A percentile compares a stretch with the other conserved stretches of the same genome.
These are phyloP conservation scores for Trichoderma sp. DNA, from an alignment of 2,329 filamentous ascomycete genomes.

Conservation along the genomic window DNA sequence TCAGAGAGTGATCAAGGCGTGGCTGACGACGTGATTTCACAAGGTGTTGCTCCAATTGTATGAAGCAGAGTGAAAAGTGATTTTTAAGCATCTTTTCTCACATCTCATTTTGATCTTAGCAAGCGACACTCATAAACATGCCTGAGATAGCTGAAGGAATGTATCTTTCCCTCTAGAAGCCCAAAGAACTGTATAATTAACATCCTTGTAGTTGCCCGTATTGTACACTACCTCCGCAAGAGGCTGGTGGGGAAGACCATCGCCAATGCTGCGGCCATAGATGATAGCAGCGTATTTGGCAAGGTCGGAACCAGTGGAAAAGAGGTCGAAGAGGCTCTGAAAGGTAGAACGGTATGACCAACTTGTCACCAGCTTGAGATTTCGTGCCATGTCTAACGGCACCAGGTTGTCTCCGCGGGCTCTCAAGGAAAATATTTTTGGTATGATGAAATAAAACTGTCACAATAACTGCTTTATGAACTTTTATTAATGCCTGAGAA, in stretches of 20 bases:
- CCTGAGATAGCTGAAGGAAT: slow-evolving; percentile 62
- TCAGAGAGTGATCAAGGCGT: neutral
- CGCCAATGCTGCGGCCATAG: slow-evolving; percentile 63
- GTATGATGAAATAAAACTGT: slow-evolving; percentile 34
- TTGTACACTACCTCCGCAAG: slow-evolving; percentile 80
- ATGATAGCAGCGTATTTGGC: slow-evolving; percentile 84
- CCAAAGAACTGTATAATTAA: neutral
- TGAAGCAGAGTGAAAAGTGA: neutral
- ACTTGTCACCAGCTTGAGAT: neutral
- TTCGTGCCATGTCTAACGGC: neutral
- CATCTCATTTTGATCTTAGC: neutral
- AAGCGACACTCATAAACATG: slow-evolving; percentile 40
- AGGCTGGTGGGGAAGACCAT: slow-evolving; percentile 84
- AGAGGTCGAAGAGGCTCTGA: slow-evolving; percentile 70
- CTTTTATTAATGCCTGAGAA: neutral
- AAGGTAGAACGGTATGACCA: slow-evolving; percentile 60
- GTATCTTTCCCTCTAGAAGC: neutral
- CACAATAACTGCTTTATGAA: neutral
- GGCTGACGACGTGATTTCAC: neutral
- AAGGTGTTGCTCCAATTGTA: neutral
- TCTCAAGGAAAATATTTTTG: slow-evolving; percentile 98
- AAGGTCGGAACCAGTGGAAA: slow-evolving; percentile 79
- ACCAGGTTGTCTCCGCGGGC: slow-evolving; percentile 59
- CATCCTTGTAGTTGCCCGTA: slow-evolving; percentile 63
- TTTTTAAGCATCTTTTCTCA: neutral